Evolutionary conservation across 2,329 filamentous ascomycete species (phyloP).

Genomic region (Aciculosporium take): DNA sequence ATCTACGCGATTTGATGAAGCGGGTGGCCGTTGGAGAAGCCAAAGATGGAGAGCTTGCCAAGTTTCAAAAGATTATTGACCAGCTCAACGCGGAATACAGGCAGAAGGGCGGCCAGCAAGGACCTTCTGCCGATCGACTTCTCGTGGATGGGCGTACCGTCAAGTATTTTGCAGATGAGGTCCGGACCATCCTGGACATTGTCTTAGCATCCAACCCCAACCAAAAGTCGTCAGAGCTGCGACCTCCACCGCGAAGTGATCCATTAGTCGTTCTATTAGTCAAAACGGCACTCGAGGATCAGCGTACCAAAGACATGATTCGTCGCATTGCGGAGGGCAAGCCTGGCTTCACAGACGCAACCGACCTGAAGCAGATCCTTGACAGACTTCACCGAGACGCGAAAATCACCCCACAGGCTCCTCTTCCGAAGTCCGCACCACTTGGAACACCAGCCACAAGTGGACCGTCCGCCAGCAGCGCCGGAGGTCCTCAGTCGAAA

Average conservation of each 20-base stretch:
- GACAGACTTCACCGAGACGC: conserved; percentile 32
- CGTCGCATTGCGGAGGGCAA: conserved; percentile 37
- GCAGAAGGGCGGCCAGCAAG: conserved; percentile 34
- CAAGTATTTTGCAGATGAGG: conserved; percentile 45
- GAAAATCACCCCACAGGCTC: conserved; percentile 19
- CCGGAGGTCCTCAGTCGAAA: conserved; percentile 18
- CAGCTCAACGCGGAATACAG: conserved; percentile 52
- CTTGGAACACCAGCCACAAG: conserved; percentile 17
- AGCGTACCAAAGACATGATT: conserved; percentile 34
- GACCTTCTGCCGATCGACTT: conserved; percentile 39
- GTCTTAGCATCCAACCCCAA: conserved; percentile 43
- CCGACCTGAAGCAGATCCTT: conserved; percentile 37
- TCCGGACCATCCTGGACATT: conserved; percentile 42
- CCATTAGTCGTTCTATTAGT: conserved; percentile 42
- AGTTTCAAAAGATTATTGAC: conserved; percentile 71
- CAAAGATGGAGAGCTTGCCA: conserved; percentile 53
- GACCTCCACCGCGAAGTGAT: conserved; percentile 39
- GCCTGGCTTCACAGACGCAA: conserved; percentile 36
- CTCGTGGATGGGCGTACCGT: conserved; percentile 41
- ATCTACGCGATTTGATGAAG: conserved; percentile 68
- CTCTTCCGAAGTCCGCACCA: conserved; percentile 15
- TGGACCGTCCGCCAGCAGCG: conserved; percentile 10
- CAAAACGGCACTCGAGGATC: conserved; percentile 41
- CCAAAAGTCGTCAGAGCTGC: conserved; percentile 38
- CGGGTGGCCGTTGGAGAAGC: conserved; percentile 66